A percentile compares a stretch with the other conserved stretches of the same genome.
phyloP scores from a whole-genome alignment of 176 grass and related monocot genomes.

The Tillandsia leiboldiana region DNA sequence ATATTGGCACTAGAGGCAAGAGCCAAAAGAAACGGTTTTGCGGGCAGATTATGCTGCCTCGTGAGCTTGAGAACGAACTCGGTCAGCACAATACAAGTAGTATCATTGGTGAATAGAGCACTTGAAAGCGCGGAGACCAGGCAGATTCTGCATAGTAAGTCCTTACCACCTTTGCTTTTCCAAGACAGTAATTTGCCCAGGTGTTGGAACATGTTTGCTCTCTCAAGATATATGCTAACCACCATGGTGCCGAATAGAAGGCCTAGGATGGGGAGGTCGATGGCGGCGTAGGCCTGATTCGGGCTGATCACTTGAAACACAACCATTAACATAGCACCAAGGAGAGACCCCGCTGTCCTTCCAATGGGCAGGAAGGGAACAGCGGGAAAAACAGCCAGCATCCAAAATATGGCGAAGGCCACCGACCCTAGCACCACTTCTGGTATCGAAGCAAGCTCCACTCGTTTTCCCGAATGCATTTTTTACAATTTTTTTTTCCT shows the following conservation, averaged over 20 bases:
- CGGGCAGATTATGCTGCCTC: conserved; percentile 75
- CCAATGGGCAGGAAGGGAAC: conserved; percentile 85
- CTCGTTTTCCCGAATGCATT: no score
- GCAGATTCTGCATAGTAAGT: conserved; percentile 78
- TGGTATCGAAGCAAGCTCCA: no score
- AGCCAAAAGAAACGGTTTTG: conserved; percentile 56
- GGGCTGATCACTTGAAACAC: conserved; percentile 55
- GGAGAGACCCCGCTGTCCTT: conserved; percentile 74
- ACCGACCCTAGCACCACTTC: conserved; percentile 43
- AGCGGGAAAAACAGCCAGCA: conserved; percentile 85
- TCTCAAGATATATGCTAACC: conserved; percentile 85
- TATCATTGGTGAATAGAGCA: conserved; percentile 97
- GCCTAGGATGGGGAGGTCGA: conserved; percentile 83
- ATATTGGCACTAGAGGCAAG: conserved; percentile 83
- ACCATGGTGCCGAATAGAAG: conserved; percentile 96
- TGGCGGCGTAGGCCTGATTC: conserved; percentile 68
- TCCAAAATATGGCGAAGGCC: conserved; percentile 81
- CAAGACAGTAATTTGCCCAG: conserved; percentile 56
- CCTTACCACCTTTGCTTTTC: conserved; percentile 64
- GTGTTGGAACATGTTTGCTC: conserved; percentile 85
- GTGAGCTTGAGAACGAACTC: conserved; percentile 88
- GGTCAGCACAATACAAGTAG: conserved; percentile 75
- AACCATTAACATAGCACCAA: conserved; percentile 91
- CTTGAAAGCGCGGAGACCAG: conserved; percentile 62
- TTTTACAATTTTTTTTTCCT: no score